Percentiles rank a stretch among this genome's conserved stretches.
Conservation (phyloP, 768 basidiomycete species). For the Lepiota brunneoincarnata region DNA sequence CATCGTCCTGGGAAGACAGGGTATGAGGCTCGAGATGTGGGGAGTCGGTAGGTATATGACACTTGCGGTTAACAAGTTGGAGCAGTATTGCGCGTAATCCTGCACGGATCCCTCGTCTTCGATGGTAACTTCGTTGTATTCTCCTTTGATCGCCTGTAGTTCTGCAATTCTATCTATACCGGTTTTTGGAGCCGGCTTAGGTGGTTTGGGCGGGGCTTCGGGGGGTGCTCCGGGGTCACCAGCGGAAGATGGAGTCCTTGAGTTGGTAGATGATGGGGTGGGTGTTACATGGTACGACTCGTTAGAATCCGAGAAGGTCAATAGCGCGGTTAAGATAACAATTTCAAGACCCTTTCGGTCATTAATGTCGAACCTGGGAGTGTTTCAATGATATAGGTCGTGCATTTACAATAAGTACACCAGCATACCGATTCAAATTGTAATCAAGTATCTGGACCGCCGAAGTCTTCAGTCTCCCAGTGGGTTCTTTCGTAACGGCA, state of each 20-base stretch:
- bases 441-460: constrained; percentile 82
- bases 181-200: constrained; percentile 60
- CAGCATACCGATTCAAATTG: constrained; percentile 68
- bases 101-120: constrained; percentile 59
- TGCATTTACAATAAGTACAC: not conserved
- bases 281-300: constrained; percentile 46
- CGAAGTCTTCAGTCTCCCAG: constrained; percentile 60
- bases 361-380: constrained; percentile 71
- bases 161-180: constrained; percentile 72
- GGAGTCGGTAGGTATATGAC: not conserved
- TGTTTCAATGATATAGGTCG: not conserved
- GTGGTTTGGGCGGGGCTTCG: constrained; percentile 38
- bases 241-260: constrained; percentile 6
- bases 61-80: constrained; percentile 57
- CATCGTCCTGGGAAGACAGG: constrained; percentile 55
- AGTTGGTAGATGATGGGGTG: constrained; percentile 11
- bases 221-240: constrained; percentile 15
- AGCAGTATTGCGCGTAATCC: constrained; percentile 72
- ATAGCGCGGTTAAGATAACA: constrained; percentile 67
- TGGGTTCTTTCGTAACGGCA: constrained; percentile 74
- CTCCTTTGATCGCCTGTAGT: constrained; percentile 62
- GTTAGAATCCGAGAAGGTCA: constrained; percentile 75
- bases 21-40: not conserved
- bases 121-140: constrained; percentile 74
- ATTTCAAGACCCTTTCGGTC: constrained; percentile 88